Evolutionary conservation across 345 rosid genomes (phyloP).

Genomic region (Citrus glauca): DNA sequence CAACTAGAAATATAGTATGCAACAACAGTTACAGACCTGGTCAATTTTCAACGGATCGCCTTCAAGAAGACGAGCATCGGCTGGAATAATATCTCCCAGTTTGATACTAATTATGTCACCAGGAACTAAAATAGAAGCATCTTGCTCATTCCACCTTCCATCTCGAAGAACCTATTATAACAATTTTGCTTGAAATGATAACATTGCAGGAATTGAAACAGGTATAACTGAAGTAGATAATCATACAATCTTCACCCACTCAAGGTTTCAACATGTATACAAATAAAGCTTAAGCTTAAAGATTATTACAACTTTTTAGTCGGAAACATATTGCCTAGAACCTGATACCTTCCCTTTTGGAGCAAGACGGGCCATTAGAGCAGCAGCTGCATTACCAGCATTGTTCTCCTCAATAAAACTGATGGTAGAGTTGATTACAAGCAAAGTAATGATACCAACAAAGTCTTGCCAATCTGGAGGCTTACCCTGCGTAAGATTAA

Average conservation of each 20-base stretch:
- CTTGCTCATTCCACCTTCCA: conserved; percentile 94
- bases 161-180: conserved; percentile 82
- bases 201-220: neutral
- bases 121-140: conserved; percentile 84
- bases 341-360: conserved; percentile 84
- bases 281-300: neutral
- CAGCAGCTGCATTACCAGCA: conserved; percentile 98
- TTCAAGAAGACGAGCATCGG: conserved; percentile 94
- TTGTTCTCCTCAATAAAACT: conserved; percentile 96
- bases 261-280: neutral
- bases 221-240: neutral
- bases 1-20: conserved; percentile 3
- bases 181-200: neutral
- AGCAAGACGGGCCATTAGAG: conserved; percentile 96
- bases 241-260: neutral
- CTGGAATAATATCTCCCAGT: conserved; percentile 94
- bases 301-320: neutral
- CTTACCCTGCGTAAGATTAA: conserved; percentile 51
- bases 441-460: conserved; percentile 87
- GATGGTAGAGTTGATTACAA: conserved; percentile 90
- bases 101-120: conserved; percentile 90
- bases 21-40: conserved; percentile 45
- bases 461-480: conserved; percentile 99
- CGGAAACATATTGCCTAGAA: conserved; percentile 1
- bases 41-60: conserved; percentile 96